Percentiles rank a stretch among this genome's conserved stretches.
Conservation (phyloP, 139 green algal genomes). For the Chlamydomonas sp. region DNA sequence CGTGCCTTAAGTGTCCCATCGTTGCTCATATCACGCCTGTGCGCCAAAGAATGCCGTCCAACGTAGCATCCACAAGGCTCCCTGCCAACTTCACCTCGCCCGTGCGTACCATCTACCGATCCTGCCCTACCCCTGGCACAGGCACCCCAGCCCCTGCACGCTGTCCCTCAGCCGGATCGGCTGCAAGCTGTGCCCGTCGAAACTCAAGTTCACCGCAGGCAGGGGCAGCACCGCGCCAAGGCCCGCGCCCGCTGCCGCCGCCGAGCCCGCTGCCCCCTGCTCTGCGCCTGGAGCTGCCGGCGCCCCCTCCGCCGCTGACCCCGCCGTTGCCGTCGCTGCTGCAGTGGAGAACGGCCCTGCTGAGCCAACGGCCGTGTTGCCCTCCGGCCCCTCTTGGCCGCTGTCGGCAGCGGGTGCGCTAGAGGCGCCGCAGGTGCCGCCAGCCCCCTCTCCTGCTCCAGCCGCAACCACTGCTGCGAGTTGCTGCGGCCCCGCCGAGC, state of each 20-base stretch:
- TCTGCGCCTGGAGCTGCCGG: neutral
- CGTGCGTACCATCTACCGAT: too few relatives aligned
- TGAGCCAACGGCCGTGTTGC: too few relatives aligned
- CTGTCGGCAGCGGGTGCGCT: too few relatives aligned
- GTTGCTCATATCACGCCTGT: too few relatives aligned
- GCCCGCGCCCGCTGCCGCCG: neutral
- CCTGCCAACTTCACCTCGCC: too few relatives aligned
- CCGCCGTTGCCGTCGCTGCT: neutral
- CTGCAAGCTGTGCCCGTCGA: constrained; percentile 22
- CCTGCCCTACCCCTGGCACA: constrained; percentile 15
- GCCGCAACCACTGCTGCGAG: too few relatives aligned
- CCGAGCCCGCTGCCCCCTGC: neutral
- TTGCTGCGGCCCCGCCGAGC: neutral
- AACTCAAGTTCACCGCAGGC: constrained; percentile 17
- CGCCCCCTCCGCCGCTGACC: too few relatives aligned
- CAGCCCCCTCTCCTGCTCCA: too few relatives aligned
- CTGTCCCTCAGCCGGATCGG: constrained; percentile 13
- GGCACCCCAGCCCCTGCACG: constrained; percentile 20
- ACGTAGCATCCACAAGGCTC: too few relatives aligned
- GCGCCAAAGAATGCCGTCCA: too few relatives aligned
- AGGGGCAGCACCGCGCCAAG: constrained; percentile 5
- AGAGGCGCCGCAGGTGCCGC: neutral
- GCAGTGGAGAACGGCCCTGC: neutral
- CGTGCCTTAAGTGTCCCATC: too few relatives aligned
- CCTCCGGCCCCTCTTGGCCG: too few relatives aligned